Evolutionary conservation across 768 basidiomycete species (phyloP), one percentile per base, ranked within the genome.

Genomic region (Megacollybia marginata): DNA sequence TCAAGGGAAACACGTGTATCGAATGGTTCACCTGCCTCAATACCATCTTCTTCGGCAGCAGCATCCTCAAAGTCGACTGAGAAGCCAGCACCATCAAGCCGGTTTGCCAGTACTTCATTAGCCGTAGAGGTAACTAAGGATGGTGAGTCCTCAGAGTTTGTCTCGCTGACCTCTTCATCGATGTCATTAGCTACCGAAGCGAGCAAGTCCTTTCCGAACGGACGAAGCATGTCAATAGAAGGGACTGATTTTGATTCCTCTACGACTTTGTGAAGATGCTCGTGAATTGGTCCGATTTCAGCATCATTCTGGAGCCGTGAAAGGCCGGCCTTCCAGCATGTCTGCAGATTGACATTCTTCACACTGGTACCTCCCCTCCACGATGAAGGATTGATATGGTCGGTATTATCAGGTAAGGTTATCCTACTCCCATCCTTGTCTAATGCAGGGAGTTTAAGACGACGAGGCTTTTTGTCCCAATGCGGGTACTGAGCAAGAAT

Each of bases 401-500:
- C 35, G 16, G 35, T 16, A 36, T 36, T 36, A 10, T 36, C 35
- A 10, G 35, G 35, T 10, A 36, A 16, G 16, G 16, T 10, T 36
- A 16, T 16, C 16, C 10, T 10, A 36, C 16, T 36, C 35, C 35
- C 35, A 36, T 62, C 57, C 12, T 57, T 55, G 15, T 60, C 51
- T 1, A 68, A 45, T 1, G 55, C 50, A 11, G 64, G 65, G 0
- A 71, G 54, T 57, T 38, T 1, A 60, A 55, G n/a, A n/a, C n/a
- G n/a, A n/a, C n/a, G n/a, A n/a, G n/a, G n/a, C n/a, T n/a, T n/a
- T n/a, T n/a, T n/a, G 47, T 72, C 71, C 69, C 71, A 74, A 2
- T 71, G 54, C 1, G 69, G 69, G 48, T 67, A 57, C 45, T 60
- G 50, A 0, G 60, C 65, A 10, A 71, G 62, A 16, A 73, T 72